A percentile compares a stretch with the other conserved stretches of the same genome.
These are phyloP conservation scores for Kurtzmaniella fragi DNA, from an alignment of 805 yeast species.

Conservation along the genomic window DNA sequence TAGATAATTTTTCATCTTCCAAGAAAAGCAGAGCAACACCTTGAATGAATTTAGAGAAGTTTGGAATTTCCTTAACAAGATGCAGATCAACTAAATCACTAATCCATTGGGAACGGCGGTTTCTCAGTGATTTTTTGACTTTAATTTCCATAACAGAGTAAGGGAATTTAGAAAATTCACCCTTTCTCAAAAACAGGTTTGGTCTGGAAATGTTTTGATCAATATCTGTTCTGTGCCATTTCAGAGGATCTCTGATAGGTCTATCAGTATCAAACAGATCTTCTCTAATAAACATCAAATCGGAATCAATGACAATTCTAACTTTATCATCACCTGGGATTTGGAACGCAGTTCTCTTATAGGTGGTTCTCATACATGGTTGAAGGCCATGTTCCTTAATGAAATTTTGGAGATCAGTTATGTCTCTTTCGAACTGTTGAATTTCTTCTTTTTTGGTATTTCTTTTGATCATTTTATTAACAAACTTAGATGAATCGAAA, in stretches of 20 bases:
- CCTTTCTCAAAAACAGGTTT: slow-evolving; percentile 69
- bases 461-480: slow-evolving; percentile 58
- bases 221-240: slow-evolving; percentile 91
- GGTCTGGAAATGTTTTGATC: slow-evolving; percentile 74
- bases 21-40: slow-evolving; percentile 85
- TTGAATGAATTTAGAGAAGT: slow-evolving; percentile 87
- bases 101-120: slow-evolving; percentile 66
- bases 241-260: slow-evolving; percentile 83
- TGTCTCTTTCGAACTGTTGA: slow-evolving; percentile 48
- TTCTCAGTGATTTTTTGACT: slow-evolving; percentile 42
- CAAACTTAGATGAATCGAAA: slow-evolving; percentile 42
- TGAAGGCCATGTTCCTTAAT: slow-evolving; percentile 64
- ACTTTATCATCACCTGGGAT: slow-evolving; percentile 96
- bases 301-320: slow-evolving; percentile 85
- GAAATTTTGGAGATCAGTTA: slow-evolving; percentile 57
- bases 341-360: slow-evolving; percentile 93
- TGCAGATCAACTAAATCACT: slow-evolving; percentile 79
- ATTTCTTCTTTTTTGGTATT: slow-evolving; percentile 51
- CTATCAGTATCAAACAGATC: slow-evolving; percentile 79
- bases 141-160: slow-evolving; percentile 86
- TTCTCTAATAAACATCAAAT: slow-evolving; percentile 82
- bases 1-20: slow-evolving; percentile 86
- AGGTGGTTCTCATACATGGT: slow-evolving; percentile 82
- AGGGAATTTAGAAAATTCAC: slow-evolving; percentile 82
- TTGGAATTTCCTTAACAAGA: slow-evolving; percentile 89